Conservation (phyloP, 345 rosid genomes). For the Erysimum cheiranthoides region DNA sequence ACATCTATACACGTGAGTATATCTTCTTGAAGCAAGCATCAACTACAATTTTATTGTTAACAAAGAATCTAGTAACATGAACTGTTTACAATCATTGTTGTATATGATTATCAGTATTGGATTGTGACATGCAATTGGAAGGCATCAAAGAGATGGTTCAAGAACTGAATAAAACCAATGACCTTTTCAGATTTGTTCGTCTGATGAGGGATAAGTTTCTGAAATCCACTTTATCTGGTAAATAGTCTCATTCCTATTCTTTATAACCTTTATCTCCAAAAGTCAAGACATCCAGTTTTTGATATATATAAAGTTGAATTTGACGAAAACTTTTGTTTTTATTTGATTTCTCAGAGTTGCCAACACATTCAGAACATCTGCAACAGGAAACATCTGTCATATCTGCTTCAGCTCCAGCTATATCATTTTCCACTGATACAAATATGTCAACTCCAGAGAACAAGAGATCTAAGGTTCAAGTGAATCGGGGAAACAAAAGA, state of each 20-base stretch:
- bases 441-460: slow-evolving; percentile 59
- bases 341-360: slow-evolving; percentile 50
- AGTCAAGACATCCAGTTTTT: background rate
- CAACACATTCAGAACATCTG: slow-evolving; percentile 48
- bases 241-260: background rate
- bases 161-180: slow-evolving; percentile 82
- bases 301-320: slow-evolving; percentile 11
- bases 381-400: slow-evolving; percentile 61
- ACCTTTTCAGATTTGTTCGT: slow-evolving; percentile 80
- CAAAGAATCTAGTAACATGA: slow-evolving; percentile 19
- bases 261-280: slow-evolving; percentile 7
- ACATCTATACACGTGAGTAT: slow-evolving; percentile 68
- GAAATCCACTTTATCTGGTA: slow-evolving; percentile 70
- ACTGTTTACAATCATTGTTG: slow-evolving; percentile 31
- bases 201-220: slow-evolving; percentile 80
- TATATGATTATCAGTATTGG: slow-evolving; percentile 65
- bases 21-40: slow-evolving; percentile 21
- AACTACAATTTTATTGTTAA: slow-evolving; percentile 2
- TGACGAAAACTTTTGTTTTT: slow-evolving; percentile 26
- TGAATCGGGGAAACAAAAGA: slow-evolving; percentile 44
- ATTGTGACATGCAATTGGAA: slow-evolving; percentile 69
- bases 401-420: slow-evolving; percentile 68
- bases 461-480: slow-evolving; percentile 49
- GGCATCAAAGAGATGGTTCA: slow-evolving; percentile 63
- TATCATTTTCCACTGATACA: slow-evolving; percentile 61